Evolutionary conservation across 192 early-diverging fungal species (phyloP).

Genomic region (Linnemannia exigua): DNA sequence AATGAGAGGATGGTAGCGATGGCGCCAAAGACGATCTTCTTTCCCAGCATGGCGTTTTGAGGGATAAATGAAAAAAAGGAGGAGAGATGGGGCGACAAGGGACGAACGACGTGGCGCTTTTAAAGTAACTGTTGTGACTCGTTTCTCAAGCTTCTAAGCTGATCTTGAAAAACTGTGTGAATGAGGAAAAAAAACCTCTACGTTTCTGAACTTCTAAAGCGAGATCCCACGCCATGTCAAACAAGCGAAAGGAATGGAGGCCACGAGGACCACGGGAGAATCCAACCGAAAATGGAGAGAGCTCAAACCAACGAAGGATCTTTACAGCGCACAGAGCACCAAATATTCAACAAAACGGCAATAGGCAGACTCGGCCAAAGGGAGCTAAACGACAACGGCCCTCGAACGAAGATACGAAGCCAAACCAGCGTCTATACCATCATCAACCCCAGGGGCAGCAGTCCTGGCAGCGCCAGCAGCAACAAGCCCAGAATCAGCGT

Average conservation of each 20-base stretch:
- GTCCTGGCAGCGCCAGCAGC: not conserved
- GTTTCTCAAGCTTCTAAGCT: not conserved
- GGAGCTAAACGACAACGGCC: not conserved
- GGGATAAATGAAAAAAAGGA: conserved; percentile 4
- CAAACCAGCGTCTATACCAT: not conserved
- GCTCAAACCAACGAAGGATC: not conserved
- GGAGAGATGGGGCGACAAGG: not conserved
- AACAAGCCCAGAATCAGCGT: not conserved
- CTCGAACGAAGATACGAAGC: not conserved
- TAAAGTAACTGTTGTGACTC: not conserved
- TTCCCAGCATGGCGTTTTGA: conserved; percentile 46
- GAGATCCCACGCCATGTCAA: not conserved
- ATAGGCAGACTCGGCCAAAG: not conserved
- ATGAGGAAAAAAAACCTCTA: not conserved
- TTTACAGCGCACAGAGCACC: not conserved
- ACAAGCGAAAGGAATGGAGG: conserved; percentile 7
- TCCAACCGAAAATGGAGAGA: not conserved
- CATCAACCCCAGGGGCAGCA: not conserved
- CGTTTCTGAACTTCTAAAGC: not conserved
- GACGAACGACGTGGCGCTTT: not conserved
- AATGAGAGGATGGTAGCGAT: conserved; percentile 42
- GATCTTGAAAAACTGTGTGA: not conserved
- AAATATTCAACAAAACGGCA: not conserved
- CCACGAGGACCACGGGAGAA: not conserved
- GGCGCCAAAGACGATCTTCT: conserved; percentile 46